These are phyloP conservation scores for Physcomitrellopsis africana DNA, from an alignment of 225 moss, liverwort and hornwort species.

Conservation along the genomic window DNA sequence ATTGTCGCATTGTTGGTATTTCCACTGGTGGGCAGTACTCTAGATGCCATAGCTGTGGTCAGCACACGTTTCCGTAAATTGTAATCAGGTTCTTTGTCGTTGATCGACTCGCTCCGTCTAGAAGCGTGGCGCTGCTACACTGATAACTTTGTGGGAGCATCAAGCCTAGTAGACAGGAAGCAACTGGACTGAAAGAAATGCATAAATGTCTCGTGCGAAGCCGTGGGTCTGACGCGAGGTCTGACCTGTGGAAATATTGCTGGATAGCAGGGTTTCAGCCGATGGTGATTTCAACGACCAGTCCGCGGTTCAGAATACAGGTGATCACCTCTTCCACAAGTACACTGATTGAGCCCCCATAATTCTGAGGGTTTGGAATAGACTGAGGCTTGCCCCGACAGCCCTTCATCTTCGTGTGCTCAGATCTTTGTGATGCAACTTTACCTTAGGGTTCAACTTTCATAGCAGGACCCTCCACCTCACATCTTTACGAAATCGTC, in stretches of 20 bases:
- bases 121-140: no score
- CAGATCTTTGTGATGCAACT: slow-evolving; percentile 10
- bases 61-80: background rate
- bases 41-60: background rate
- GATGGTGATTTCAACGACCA: slow-evolving; percentile 13
- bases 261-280: slow-evolving; percentile 26
- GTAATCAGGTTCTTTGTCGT: no score
- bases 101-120: no score
- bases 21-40: slow-evolving; percentile 3
- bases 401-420: background rate
- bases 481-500: slow-evolving; percentile 28
- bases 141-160: no score
- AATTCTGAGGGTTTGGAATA: background rate
- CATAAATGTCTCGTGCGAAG: background rate
- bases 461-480: background rate
- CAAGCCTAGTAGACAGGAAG: no score
- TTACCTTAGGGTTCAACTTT: slow-evolving; percentile 3
- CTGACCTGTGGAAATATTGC: slow-evolving; percentile 18
- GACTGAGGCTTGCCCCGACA: background rate
- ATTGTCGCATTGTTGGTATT: slow-evolving; percentile 31
- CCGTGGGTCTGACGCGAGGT: background rate
- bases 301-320: slow-evolving; percentile 8
- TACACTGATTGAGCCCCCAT: background rate
- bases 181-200: background rate
- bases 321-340: slow-evolving; percentile 9